Evolutionary conservation across 169 alveolate genomes (phyloP).

Genomic region (Cryptosporidium felis): DNA sequence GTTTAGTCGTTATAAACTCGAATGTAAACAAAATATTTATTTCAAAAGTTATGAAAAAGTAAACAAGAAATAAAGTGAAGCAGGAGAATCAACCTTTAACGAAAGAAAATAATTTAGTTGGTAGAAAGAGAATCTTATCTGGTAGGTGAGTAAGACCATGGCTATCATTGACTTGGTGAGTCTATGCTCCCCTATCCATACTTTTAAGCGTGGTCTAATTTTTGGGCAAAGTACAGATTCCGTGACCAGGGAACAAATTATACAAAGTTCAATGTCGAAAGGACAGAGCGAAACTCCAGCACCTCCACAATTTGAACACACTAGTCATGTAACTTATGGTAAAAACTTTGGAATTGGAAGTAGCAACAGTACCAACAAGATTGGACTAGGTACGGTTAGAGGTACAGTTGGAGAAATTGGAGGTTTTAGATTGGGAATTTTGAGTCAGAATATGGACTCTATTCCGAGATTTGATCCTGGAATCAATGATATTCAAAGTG

Average conservation of each 20-base stretch:
- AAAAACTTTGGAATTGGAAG: not conserved
- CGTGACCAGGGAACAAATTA: not conserved
- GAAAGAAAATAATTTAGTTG: no score
- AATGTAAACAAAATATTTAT: not conserved
- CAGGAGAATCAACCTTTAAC: not conserved
- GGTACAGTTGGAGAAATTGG: not conserved
- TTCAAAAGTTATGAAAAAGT: not conserved
- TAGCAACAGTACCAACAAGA: not conserved
- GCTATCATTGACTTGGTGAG: slow-evolving; percentile 59
- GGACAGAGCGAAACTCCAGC: no score
- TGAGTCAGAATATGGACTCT: not conserved
- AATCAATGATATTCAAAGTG: no score
- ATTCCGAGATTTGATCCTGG: not conserved
- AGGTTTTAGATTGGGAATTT: not conserved
- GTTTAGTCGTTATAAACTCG: not conserved
- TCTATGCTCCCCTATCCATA: slow-evolving; percentile 60
- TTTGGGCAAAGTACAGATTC: not conserved
- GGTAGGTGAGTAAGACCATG: no score
- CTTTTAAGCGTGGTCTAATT: slow-evolving; percentile 8
- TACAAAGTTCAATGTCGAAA: not conserved
- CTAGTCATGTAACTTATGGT: no score
- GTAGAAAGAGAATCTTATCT: no score
- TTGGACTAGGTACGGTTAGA: not conserved
- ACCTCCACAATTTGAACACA: no score
- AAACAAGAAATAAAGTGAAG: no score